Evolutionary conservation across 2,329 filamentous ascomycete genomes (phyloP), one percentile per base, ranked within the genome.

Genomic region (Tolypocladium endophyticum): DNA sequence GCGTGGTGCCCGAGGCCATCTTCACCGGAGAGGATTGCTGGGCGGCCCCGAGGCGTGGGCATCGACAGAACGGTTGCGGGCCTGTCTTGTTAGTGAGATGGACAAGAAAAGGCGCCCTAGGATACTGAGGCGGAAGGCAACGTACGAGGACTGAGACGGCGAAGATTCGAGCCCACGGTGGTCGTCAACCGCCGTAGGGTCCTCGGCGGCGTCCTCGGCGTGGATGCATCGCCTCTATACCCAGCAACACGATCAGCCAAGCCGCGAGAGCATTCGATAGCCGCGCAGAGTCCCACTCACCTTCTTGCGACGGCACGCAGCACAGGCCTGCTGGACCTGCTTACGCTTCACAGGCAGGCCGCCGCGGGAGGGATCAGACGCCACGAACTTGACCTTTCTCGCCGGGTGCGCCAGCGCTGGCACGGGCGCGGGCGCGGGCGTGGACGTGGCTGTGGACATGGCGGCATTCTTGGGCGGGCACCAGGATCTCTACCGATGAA

Each of bases 261-360:
- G 9, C 4, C 23, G 23, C 50, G 30, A 33, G 18, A 28, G 8
- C 11, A 25, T 36, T 14, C 23, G 8, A 56, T 67, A 25, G 41
- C 41, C n/a, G 43, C 23, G 43, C 14, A 12, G 25, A 28, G 47
- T 50, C 47, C 38, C 6, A 57, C 68, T 55, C 57, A 81, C 80
- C 75, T 85, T 85, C 62, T 79, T 79, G 56, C 77, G 79, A 5
- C 83, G 79, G 64, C 83, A 86, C 2, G 73, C 70, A 0, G 76
- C 73, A 62, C 83, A 86, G 5, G 83, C 83, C 36, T 84, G 81
- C 60, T 79, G 77, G 28, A 84, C 81, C 66, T 86, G 83, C 63
- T 82, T 82, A 57, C 83, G 74, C 72, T 86, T 86, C 59, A 82
- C 73, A 5, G 82, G 82, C 60, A 84, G 70, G 23, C 81, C 82